Evolutionary conservation across 805 yeast species (phyloP).

Genomic region (Wickerhamiella dianesei): DNA sequence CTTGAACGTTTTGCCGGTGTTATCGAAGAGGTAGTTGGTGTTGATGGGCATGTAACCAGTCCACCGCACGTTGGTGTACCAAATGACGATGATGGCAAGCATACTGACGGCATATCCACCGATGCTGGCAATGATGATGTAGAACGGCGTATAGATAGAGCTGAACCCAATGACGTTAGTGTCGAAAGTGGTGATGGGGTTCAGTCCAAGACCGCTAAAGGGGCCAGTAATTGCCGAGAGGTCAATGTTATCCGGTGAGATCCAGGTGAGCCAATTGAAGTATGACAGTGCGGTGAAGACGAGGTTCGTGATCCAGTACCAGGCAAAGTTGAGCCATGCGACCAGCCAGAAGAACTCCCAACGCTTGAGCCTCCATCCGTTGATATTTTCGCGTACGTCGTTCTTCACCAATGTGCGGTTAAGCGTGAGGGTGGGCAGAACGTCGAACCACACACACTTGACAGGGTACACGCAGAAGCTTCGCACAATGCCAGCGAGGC

Average conservation of each 20-base stretch:
- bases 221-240: constrained; percentile 38
- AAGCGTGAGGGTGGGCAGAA: constrained; percentile 35
- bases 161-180: constrained; percentile 26
- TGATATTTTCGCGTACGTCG: constrained; percentile 32
- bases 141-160: constrained; percentile 34
- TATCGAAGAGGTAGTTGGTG: constrained; percentile 33
- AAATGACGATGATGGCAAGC: constrained; percentile 22
- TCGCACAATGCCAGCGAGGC: constrained; percentile 51
- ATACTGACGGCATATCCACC: constrained; percentile 28
- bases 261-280: constrained; percentile 53
- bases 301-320: constrained; percentile 58
- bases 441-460: constrained; percentile 40
- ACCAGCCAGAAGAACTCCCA: constrained; percentile 35
- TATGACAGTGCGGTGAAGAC: constrained; percentile 48
- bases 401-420: constrained; percentile 34
- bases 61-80: constrained; percentile 39
- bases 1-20: constrained; percentile 35
- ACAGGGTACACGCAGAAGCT: constrained; percentile 42
- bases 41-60: constrained; percentile 41
- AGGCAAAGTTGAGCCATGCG: constrained; percentile 34
- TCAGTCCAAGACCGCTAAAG: constrained; percentile 35
- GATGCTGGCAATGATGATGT: constrained; percentile 23
- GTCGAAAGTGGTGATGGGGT: constrained; percentile 43
- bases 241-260: constrained; percentile 35
- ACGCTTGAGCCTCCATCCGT: constrained; percentile 48